Base-by-base conservation (phyloP, 345 rosid species). In the Moricandia arvensis region DNA sequence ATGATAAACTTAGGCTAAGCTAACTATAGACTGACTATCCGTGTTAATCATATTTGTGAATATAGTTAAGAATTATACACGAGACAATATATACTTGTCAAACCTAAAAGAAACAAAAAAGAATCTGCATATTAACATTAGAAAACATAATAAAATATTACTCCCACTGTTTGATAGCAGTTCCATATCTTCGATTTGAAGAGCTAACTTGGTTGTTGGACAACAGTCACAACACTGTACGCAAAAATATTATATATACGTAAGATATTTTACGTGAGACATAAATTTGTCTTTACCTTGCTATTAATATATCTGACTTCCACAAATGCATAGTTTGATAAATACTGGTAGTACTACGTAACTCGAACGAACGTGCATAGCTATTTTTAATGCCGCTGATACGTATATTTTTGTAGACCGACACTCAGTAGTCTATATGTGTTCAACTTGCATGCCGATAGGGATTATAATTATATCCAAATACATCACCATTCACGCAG, bases 401-500 rank as follows among this genome's bases (percentile, higher is more conserved):
- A 59, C 49, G 59, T 58, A 26, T 58, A 37, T 11, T 41, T 15
- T 38, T 51, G 27, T 12, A 53, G 59, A 18, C 59, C 29, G 38
- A 30, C 55, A 8, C 11, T 30, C 18, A 53, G 29, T 21, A 54
- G 43, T 51, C 70, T 21, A 18, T 51, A 18, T 53, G 26, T 8
- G 31, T 53, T 67, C 31, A 68, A 68, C 61, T 68, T 18, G 51
- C 51, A 34, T 55, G 26, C 8, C 62, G 62, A 68, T 26, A 12
- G 21, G 6, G 59, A 4, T 60, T 4, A 71, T 27, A 41, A 4
- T 15, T 69, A 34, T 38, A 16, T 41, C 57, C 53, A 7, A 38
- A 43, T 17, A 18, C 58, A 41, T 2, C 24, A 47, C 13, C 13
- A 8, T 45, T 71, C 60, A 41, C 49, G 31, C n/a, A 13, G 49